Base-by-base conservation (phyloP, 176 grass and related monocot species). In the Pharus latifolius region DNA sequence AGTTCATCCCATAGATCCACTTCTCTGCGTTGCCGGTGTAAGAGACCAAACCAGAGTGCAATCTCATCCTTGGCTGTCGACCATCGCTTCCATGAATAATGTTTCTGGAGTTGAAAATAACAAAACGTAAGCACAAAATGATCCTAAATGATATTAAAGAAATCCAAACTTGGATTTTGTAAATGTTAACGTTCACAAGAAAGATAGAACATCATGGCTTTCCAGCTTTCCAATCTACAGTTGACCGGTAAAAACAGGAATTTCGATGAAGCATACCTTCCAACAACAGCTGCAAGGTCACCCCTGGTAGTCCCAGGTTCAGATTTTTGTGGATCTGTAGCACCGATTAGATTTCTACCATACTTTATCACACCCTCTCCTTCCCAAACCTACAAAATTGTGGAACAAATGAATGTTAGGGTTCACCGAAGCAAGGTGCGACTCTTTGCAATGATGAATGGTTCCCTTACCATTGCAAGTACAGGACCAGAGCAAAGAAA, bases 231-330 rank as follows among this genome's bases (percentile, higher is more conserved):
- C 10, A 66, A 49, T 33, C 56, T 27, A 72, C 2, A 15, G 28
- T 11, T 37, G 19, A 37, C 2, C 38, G 16, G 37, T 22, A 10
- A 64, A 27, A 23, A 34, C 12, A 16, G 11, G 10, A 23, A 1
- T n/a, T n/a, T n/a, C n/a, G 65, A 69, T 54, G 64, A 56, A 49
- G 6, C 5, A 38, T 86, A 98, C 90, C 87, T 93, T 81, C 78
- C 89, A 73, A 98, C 94, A 71, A 83, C 87, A 74, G 88, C 84
- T 31, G 94, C 87, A 57, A 98, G 86, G 75, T 98, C 89, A 14
- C 94, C 87, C 47, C 94, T 93, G 78, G 91, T 98, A 66, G 95
- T 98, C 48, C 95, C 95, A 58, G 95, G 95, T 23, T 98, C 95
- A 33, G 95, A 98, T 75, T 93, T 91, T 52, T 85, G 81, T 60